These are phyloP conservation scores for Nicotiana undulata DNA, from an alignment of 257 asterid genomes.

Conservation along the genomic window DNA sequence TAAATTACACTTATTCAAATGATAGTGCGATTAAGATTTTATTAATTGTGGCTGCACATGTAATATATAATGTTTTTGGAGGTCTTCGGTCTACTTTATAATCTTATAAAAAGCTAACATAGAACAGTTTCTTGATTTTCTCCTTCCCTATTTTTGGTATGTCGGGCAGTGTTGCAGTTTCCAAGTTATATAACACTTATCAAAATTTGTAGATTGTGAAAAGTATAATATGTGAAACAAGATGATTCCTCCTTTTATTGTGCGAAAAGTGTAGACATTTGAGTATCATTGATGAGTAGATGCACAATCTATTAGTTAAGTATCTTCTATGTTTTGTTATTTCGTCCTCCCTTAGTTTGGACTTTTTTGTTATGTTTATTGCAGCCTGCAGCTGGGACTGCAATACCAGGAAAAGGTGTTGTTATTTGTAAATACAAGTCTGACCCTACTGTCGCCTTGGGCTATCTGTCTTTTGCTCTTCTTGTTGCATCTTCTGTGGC, in stretches of 20 bases:
- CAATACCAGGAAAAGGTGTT: constrained; percentile 43
- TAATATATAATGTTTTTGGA: neutral
- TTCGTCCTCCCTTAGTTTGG: neutral
- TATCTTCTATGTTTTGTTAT: neutral
- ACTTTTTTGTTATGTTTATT: constrained; percentile 6
- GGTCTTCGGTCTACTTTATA: neutral
- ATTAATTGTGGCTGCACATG: neutral
- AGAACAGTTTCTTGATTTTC: neutral
- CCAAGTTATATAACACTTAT: neutral
- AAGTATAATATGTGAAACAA: neutral
- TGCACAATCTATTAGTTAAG: neutral
- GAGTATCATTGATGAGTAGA: neutral
- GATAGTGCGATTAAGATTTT: neutral
- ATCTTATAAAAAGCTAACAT: neutral
- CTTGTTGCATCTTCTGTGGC: constrained; percentile 42
- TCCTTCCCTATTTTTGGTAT: neutral
- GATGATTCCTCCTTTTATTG: neutral
- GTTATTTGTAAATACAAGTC: constrained; percentile 73
- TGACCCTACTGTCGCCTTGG: constrained; percentile 59
- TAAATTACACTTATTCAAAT: neutral
- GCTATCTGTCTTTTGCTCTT: constrained; percentile 56
- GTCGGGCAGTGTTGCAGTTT: neutral
- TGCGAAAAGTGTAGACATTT: neutral
- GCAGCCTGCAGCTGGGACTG: constrained; percentile 71
- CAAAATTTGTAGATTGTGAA: neutral